Conservation (phyloP, 371 early-diverging fungal genomes). For the Mucor plumbeus region DNA sequence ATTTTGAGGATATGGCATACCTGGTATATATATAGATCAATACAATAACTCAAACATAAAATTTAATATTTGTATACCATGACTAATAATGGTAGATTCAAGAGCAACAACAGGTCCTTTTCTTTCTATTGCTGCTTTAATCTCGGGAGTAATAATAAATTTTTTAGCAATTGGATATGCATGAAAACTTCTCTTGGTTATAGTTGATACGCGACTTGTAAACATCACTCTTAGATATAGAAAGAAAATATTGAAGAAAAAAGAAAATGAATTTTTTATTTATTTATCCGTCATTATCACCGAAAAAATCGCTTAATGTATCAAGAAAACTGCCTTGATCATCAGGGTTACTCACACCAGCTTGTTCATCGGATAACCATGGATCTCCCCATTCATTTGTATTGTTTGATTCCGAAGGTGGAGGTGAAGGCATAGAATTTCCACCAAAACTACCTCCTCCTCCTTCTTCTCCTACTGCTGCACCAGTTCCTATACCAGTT, state of each 20-base stretch:
- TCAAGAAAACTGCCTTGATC: slow-evolving; percentile 35
- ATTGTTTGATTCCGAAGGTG: slow-evolving; percentile 17
- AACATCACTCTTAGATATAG: not conserved
- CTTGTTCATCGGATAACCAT: slow-evolving; percentile 50
- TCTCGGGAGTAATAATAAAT: slow-evolving; percentile 45
- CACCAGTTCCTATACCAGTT: slow-evolving; percentile 7
- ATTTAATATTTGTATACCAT: slow-evolving; percentile 61
- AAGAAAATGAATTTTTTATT: not conserved
- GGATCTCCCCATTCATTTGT: slow-evolving; percentile 43
- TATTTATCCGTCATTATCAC: slow-evolving; percentile 18
- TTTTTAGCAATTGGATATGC: slow-evolving; percentile 10
- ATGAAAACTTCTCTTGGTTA: slow-evolving; percentile 14
- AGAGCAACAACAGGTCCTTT: slow-evolving; percentile 87
- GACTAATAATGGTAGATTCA: slow-evolving; percentile 93
- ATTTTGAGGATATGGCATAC: slow-evolving; percentile 95
- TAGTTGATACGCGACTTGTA: not conserved
- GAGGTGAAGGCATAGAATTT: slow-evolving; percentile 2
- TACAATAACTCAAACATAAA: not conserved
- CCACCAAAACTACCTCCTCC: slow-evolving; percentile 1
- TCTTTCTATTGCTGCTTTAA: slow-evolving; percentile 63
- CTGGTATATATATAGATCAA: slow-evolving; percentile 28
- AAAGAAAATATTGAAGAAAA: slow-evolving; percentile 9
- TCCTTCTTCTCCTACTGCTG: not conserved
- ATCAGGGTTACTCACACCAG: slow-evolving; percentile 44
- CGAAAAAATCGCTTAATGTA: slow-evolving; percentile 31